Percentiles rank a stretch among this genome's conserved stretches.
phyloP scores from a whole-genome alignment of 805 yeast species.

The Saccharomycopsis javanensis region DNA sequence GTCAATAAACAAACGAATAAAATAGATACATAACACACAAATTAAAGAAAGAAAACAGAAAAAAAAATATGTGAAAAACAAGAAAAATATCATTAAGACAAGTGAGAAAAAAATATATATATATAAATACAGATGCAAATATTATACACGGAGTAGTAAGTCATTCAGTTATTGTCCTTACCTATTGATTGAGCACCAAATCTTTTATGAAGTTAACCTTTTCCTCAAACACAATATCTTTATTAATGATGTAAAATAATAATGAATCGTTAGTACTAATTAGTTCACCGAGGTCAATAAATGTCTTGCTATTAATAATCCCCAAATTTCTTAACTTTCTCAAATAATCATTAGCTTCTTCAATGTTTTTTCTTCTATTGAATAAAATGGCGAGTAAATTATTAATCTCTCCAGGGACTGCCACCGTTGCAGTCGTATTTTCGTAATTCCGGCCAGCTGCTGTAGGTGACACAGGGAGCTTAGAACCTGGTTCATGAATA shows the following conservation, averaged over 20 bases:
- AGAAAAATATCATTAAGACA: background rate
- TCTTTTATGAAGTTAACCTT: constrained; percentile 17
- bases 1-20: background rate
- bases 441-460: background rate
- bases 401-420: background rate
- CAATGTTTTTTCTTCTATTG: constrained; percentile 11
- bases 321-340: constrained; percentile 12
- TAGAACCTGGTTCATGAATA: background rate
- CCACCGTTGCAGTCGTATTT: background rate
- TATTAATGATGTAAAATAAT: constrained; percentile 16
- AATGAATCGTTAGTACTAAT: constrained; percentile 14
- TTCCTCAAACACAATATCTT: constrained; percentile 15
- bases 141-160: background rate
- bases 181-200: constrained; percentile 1
- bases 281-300: constrained; percentile 13
- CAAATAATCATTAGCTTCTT: constrained; percentile 14
- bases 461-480: background rate
- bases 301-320: constrained; percentile 12
- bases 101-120: background rate
- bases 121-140: background rate
- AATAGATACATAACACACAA: background rate
- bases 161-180: background rate
- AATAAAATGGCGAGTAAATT: constrained; percentile 6
- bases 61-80: background rate
- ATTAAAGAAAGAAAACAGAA: background rate